Evolutionary conservation across 768 basidiomycete species (phyloP), one percentile per base, ranked within the genome.

Genomic region (Piloderma croceum): DNA sequence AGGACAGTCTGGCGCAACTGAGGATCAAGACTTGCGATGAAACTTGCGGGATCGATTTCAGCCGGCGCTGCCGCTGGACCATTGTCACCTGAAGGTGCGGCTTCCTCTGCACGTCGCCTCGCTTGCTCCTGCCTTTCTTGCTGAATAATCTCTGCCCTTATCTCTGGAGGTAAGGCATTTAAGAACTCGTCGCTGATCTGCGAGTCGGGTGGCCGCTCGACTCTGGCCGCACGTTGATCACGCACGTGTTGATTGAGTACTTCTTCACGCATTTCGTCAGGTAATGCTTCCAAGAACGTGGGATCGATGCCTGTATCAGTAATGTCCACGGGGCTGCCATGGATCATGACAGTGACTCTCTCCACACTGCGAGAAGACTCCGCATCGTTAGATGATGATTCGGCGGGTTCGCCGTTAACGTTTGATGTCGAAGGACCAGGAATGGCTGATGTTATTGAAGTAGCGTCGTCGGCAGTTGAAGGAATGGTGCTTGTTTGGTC

Each of bases 251-350:
- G 96, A 53, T 93, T 92, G 39, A 99, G 73, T 24, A 99, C 91
- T 57, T 99, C 96, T 57, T 96, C 94, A 37, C 96, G 80, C 85
- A 99, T 98, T 49, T 98, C 94, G 56, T 99, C 96, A 0, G 96
- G 96, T 7, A 99, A 67, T 19, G 96, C 96, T 64, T 97, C 92
- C 42, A 99, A 69, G 75, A 99, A 99, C 5, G 90, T 92, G 2
- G 93, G 90, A 58, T 99, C 96, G 55, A 99, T 97, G 4, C 96
- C 96, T 25, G 92, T 94, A 52, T 98, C 92, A 3, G 96, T 99
- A 58, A 99, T 99, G 57, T 99, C 96, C 20, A 98, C 90, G 6
- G 82, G 72, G 47, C 79, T 88, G 38, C 96, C 96, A 60, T 92
- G 89, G 39, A 99, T 90, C 65, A 79, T 74, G 53, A 99, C 85